These are phyloP conservation scores for Ophiostoma novo-ulmi DNA, from an alignment of 2,329 filamentous ascomycete genomes.

Conservation along the genomic window DNA sequence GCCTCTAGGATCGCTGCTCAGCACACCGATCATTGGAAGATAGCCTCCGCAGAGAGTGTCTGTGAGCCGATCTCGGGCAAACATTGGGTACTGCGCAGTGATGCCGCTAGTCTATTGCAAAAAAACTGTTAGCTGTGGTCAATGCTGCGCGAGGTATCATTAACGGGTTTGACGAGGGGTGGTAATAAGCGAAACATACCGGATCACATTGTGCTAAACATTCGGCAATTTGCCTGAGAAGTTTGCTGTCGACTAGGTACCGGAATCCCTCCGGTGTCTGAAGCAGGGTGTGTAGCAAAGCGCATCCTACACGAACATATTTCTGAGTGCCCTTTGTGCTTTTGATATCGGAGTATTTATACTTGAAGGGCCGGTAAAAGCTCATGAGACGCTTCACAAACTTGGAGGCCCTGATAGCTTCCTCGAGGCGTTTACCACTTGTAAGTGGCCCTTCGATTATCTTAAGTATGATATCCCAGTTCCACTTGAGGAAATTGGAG, in stretches of 20 bases:
- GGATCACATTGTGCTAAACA: slow-evolving; percentile 93
- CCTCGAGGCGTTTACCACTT: slow-evolving; percentile 85
- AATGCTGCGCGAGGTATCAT: not conserved
- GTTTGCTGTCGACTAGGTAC: slow-evolving; percentile 86
- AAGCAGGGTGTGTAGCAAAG: slow-evolving; percentile 77
- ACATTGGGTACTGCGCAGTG: slow-evolving; percentile 81
- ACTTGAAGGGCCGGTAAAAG: slow-evolving; percentile 96
- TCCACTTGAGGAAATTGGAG: slow-evolving; percentile 92
- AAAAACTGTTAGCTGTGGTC: not conserved
- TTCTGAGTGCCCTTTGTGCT: slow-evolving; percentile 92
- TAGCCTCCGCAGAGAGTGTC: slow-evolving; percentile 91
- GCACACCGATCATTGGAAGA: slow-evolving; percentile 82
- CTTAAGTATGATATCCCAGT: slow-evolving; percentile 87
- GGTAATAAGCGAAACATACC: slow-evolving; percentile 43
- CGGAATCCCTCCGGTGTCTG: slow-evolving; percentile 79
- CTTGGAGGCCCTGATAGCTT: slow-evolving; percentile 90
- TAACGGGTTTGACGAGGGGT: not conserved
- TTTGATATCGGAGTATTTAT: slow-evolving; percentile 82
- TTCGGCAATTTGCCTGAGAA: slow-evolving; percentile 88
- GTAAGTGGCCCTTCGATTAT: slow-evolving; percentile 90
- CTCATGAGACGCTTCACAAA: slow-evolving; percentile 93
- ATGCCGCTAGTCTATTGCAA: slow-evolving; percentile 57
- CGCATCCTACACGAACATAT: slow-evolving; percentile 85
- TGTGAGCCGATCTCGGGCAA: slow-evolving; percentile 75
- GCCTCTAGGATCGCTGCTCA: slow-evolving; percentile 78